phyloP scores from a whole-genome alignment of 179 eudicot genomes.

The Spinacia oleracea region DNA sequence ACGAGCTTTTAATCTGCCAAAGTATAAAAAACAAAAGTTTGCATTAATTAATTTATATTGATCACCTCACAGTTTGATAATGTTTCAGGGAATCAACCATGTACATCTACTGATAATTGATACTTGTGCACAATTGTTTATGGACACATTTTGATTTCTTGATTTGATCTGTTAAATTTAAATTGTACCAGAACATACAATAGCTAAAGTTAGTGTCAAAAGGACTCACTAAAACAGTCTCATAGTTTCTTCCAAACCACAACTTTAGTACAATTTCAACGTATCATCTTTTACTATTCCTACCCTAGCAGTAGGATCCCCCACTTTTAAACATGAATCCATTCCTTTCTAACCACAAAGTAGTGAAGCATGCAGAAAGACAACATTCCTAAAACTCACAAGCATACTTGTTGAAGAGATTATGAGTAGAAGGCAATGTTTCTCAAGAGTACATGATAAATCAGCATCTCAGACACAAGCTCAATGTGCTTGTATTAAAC shows the following conservation, averaged over 20 bases:
- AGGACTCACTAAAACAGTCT: background rate
- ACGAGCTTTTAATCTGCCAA: conserved; percentile 57
- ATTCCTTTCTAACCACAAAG: background rate
- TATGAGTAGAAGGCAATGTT: background rate
- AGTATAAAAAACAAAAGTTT: conserved; percentile 2
- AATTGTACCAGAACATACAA: background rate
- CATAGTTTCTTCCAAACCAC: background rate
- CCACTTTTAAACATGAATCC: background rate
- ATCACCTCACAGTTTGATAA: background rate
- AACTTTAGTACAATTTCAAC: background rate
- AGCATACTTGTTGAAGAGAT: no score
- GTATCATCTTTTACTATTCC: background rate
- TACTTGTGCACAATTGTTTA: no score
- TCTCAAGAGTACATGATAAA: background rate
- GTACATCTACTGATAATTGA: background rate
- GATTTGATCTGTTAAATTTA: background rate
- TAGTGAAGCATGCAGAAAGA: background rate
- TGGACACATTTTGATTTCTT: background rate
- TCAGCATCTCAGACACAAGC: background rate
- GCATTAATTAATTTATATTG: background rate
- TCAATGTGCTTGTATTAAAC: background rate
- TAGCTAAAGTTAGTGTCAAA: background rate
- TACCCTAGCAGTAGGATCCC: background rate
- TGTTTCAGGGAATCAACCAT: background rate
- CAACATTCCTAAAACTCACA: background rate